A percentile compares a stretch with the other conserved stretches of the same genome.
These are phyloP conservation scores for Tulasnella calospora DNA, from an alignment of 768 basidiomycete genomes.

Conservation along the genomic window DNA sequence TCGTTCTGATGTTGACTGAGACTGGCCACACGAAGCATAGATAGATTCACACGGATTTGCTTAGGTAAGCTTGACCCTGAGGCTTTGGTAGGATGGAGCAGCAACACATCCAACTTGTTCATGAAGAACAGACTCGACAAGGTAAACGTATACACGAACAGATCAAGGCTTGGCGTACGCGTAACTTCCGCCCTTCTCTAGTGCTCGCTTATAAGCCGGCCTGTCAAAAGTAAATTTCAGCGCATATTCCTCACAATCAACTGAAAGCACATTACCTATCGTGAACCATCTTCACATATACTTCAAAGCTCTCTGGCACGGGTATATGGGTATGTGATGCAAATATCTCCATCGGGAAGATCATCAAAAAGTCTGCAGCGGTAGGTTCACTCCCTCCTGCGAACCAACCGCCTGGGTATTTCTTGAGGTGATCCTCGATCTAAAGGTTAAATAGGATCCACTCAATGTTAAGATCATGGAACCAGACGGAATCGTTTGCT, in stretches of 20 bases:
- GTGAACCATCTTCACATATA: conserved; percentile 42
- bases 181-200: conserved; percentile 34
- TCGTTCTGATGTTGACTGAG: conserved; percentile 10
- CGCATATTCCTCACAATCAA: conserved; percentile 16
- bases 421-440: conserved; percentile 42
- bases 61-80: neutral
- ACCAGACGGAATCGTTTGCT: conserved; percentile 15
- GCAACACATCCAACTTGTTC: too few relatives aligned
- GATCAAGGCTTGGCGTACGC: conserved; percentile 28
- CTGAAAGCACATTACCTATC: conserved; percentile 37
- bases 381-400: conserved; percentile 43
- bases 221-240: conserved; percentile 28
- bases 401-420: conserved; percentile 34
- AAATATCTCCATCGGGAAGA: conserved; percentile 39
- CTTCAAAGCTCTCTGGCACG: conserved; percentile 31
- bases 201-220: conserved; percentile 37
- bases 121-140: neutral
- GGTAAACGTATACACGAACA: neutral
- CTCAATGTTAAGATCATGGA: neutral
- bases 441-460: conserved; percentile 21
- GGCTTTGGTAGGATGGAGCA: too few relatives aligned
- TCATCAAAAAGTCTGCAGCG: conserved; percentile 46
- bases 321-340: neutral
- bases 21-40: neutral
- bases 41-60: neutral